These are phyloP conservation scores for Aquanectria penicillioides DNA, from an alignment of 2,329 filamentous ascomycete species.

Conservation along the genomic window DNA sequence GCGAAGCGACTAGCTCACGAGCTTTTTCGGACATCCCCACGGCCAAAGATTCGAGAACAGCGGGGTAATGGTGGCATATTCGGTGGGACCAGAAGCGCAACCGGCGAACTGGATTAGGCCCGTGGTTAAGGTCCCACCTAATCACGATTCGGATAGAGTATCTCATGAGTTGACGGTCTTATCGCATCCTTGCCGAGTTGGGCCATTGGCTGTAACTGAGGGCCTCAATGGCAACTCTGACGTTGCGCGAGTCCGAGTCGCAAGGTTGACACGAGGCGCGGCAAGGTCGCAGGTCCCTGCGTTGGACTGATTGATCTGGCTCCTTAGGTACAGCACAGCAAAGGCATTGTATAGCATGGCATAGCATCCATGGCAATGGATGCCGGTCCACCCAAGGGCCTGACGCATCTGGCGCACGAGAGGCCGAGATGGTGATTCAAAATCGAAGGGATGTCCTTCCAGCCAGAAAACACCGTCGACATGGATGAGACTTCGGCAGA, in stretches of 20 bases:
- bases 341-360: slow-evolving; percentile 17
- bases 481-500: slow-evolving; percentile 10
- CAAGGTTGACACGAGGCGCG: no score
- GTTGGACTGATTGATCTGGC: not conserved
- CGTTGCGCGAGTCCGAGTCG: no score
- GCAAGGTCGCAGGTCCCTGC: not conserved
- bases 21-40: slow-evolving; percentile 37
- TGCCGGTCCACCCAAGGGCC: slow-evolving; percentile 26
- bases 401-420: slow-evolving; percentile 8
- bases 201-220: no score
- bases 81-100: slow-evolving; percentile 35
- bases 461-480: not conserved
- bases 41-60: slow-evolving; percentile 39
- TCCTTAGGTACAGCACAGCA: slow-evolving; percentile 16
- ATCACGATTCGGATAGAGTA: slow-evolving; percentile 9
- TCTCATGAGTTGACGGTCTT: not conserved
- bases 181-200: not conserved
- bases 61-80: slow-evolving; percentile 40
- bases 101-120: slow-evolving; percentile 26
- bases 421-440: slow-evolving; percentile 17
- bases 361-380: slow-evolving; percentile 3
- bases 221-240: no score
- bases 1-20: slow-evolving; percentile 35
- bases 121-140: slow-evolving; percentile 29
- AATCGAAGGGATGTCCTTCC: not conserved